A percentile compares a stretch with the other conserved stretches of the same genome.
These are phyloP conservation scores for Raffaelea albimanens DNA, from an alignment of 2,329 filamentous ascomycete genomes.

Conservation along the genomic window DNA sequence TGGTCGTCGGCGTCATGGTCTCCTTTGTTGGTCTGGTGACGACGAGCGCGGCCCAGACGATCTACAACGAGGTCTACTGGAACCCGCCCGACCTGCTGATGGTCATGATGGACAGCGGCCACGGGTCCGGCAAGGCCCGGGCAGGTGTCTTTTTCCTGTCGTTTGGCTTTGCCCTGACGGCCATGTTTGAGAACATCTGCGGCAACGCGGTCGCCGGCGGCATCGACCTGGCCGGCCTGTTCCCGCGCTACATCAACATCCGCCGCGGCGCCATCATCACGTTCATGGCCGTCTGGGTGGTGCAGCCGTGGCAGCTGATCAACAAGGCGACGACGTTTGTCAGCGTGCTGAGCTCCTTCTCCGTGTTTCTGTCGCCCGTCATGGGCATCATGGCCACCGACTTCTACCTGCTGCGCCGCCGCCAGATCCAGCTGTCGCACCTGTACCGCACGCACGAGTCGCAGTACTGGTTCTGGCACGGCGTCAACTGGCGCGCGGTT, in stretches of 20 bases:
- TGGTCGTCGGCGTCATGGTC: conserved; percentile 28
- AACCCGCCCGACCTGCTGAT: conserved; percentile 30
- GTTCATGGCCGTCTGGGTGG: conserved; percentile 31
- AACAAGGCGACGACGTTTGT: conserved; percentile 35
- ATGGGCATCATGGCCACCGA: conserved; percentile 11
- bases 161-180: conserved; percentile 31
- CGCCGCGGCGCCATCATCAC: conserved; percentile 41
- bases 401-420: conserved; percentile 20
- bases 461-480: conserved; percentile 32
- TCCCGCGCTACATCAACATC: conserved; percentile 46
- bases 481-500: conserved; percentile 22
- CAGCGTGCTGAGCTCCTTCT: conserved; percentile 32
- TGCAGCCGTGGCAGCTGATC: conserved; percentile 43
- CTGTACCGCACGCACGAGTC: conserved; percentile 24
- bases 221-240: conserved; percentile 44
- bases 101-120: conserved; percentile 23
- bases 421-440: conserved; percentile 21
- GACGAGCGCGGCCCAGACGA: conserved; percentile 16
- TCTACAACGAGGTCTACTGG: conserved; percentile 28
- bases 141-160: conserved; percentile 37
- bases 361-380: conserved; percentile 11
- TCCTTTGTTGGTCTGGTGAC: conserved; percentile 28
- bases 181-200: conserved; percentile 34
- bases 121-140: conserved; percentile 21
- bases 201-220: conserved; percentile 40